These are phyloP conservation scores for Termitomyces sp. DNA, from an alignment of 768 basidiomycete genomes.

Conservation along the genomic window DNA sequence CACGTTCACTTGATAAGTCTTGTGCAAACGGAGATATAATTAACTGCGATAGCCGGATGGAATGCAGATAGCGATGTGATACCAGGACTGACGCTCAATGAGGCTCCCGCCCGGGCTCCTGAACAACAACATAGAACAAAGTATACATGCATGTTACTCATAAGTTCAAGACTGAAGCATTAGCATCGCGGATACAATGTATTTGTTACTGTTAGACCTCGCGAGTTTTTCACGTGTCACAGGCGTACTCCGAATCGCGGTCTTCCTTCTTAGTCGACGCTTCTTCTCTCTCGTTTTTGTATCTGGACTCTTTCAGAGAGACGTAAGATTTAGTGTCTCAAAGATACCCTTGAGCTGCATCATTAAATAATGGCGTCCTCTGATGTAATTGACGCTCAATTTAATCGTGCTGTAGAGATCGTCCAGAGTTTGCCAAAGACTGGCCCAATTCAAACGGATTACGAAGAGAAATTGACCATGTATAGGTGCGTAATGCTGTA, in stretches of 20 bases:
- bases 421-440: conserved; percentile 90
- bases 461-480: conserved; percentile 92
- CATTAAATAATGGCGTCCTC: conserved; percentile 48
- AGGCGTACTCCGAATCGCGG: neutral
- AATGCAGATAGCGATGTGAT: neutral
- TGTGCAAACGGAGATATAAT: neutral
- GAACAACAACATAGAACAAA: too few relatives aligned
- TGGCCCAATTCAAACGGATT: conserved; percentile 92
- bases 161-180: too few relatives aligned
- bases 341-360: neutral
- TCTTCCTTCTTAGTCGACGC: neutral
- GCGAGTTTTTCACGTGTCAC: conserved; percentile 4
- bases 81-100: neutral
- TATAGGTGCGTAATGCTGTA: conserved; percentile 56
- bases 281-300: neutral
- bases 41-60: neutral
- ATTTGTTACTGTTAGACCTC: neutral
- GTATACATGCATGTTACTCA: too few relatives aligned
- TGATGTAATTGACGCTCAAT: conserved; percentile 75
- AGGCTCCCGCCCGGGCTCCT: too few relatives aligned
- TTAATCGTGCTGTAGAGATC: conserved; percentile 92
- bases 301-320: neutral
- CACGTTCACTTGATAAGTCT: too few relatives aligned
- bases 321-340: neutral
- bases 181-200: neutral